These are phyloP conservation scores for Podospora pseudocomata DNA, from an alignment of 495 filamentous ascomycete species.

Conservation along the genomic window DNA sequence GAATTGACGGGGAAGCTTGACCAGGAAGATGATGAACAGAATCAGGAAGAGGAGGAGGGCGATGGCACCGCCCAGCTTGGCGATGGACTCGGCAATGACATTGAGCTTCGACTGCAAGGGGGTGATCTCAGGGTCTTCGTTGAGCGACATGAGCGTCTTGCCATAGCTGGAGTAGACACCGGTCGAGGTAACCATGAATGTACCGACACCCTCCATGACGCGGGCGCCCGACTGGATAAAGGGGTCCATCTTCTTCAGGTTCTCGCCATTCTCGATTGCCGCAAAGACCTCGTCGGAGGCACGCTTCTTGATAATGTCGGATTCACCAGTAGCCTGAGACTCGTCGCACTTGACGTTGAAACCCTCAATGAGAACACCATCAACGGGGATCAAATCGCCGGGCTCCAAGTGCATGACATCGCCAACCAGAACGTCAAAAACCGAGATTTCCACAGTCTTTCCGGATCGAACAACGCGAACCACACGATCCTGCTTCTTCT, in stretches of 20 bases:
- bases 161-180: slow-evolving; percentile 87
- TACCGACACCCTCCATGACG: slow-evolving; percentile 86
- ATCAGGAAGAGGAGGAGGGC: slow-evolving; percentile 84
- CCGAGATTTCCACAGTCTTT: slow-evolving; percentile 64
- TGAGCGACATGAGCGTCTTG: slow-evolving; percentile 90
- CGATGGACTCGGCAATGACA: slow-evolving; percentile 85
- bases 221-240: slow-evolving; percentile 92
- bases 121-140: slow-evolving; percentile 85
- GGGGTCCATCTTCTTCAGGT: slow-evolving; percentile 80
- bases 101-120: slow-evolving; percentile 94
- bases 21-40: slow-evolving; percentile 88
- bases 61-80: slow-evolving; percentile 82
- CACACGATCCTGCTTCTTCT: slow-evolving; percentile 74
- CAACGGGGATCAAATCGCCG: slow-evolving; percentile 72
- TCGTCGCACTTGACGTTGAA: slow-evolving; percentile 78
- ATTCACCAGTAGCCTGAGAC: slow-evolving; percentile 81
- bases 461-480: slow-evolving; percentile 77
- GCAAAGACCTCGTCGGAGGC: slow-evolving; percentile 72
- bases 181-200: slow-evolving; percentile 79
- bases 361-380: slow-evolving; percentile 68
- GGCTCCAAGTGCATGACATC: slow-evolving; percentile 72
- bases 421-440: slow-evolving; percentile 68
- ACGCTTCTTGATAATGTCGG: slow-evolving; percentile 71
- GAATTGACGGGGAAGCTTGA: slow-evolving; percentile 51
- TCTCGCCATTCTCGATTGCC: slow-evolving; percentile 72